Percentiles rank a stretch among this genome's conserved stretches.
Evolutionary conservation across 2,329 filamentous ascomycete genomes (phyloP).

Genomic region (Xylariaceae sp.): DNA sequence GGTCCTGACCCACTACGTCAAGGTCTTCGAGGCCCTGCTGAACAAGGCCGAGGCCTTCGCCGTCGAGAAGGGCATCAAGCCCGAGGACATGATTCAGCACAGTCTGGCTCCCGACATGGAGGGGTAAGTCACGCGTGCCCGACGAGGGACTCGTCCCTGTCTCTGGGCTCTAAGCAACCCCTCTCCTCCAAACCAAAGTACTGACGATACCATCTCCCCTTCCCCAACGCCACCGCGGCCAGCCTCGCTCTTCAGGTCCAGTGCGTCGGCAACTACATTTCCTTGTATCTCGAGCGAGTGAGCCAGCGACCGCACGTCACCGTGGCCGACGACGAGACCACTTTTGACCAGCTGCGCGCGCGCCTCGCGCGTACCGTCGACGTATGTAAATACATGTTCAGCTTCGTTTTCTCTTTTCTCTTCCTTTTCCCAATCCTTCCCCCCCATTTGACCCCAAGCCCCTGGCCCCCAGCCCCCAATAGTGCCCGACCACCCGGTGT

Average conservation of each 20-base stretch:
- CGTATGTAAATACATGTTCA: no score
- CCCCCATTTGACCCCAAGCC: no score
- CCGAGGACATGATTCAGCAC: conserved; percentile 7
- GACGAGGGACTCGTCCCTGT: no score
- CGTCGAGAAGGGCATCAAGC: conserved; percentile 9
- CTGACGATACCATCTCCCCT: neutral
- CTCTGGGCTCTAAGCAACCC: no score
- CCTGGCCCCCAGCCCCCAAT: no score
- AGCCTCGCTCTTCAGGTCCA: conserved; percentile 10
- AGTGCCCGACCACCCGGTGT: no score
- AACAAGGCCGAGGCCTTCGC: conserved; percentile 5
- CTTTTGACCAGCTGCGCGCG: conserved; percentile 39
- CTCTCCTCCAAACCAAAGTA: neutral
- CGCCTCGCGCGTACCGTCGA: conserved; percentile 39
- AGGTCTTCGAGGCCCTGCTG: conserved; percentile 5
- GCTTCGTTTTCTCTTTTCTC: no score
- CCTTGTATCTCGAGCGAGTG: conserved; percentile 10
- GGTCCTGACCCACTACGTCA: conserved; percentile 8
- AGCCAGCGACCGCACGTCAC: conserved; percentile 5
- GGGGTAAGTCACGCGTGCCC: no score
- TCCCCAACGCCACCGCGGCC: neutral
- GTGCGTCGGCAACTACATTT: conserved; percentile 9
- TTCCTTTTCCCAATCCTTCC: no score
- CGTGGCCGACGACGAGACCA: conserved; percentile 29
- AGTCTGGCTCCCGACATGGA: conserved; percentile 8